phyloP scores from a whole-genome alignment of 2,329 filamentous ascomycete species.

The Penicillium sp. region DNA sequence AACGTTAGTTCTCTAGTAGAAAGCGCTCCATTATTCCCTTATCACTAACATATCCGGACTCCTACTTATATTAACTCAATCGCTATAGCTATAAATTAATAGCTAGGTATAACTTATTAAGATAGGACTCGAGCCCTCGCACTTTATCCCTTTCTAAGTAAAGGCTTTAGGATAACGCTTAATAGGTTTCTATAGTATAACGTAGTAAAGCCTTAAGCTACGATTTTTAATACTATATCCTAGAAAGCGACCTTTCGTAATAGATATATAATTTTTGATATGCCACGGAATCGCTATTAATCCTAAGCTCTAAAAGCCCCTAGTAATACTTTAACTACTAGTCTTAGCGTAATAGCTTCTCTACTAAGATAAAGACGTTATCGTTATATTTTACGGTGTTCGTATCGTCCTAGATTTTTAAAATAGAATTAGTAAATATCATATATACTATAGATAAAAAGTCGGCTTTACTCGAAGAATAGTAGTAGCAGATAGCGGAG shows the following conservation, averaged over 20 bases:
- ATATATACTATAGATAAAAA: no score
- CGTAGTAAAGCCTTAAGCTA: neutral
- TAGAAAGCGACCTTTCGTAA: neutral
- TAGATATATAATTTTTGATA: neutral
- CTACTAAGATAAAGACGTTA: neutral
- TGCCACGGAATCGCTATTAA: neutral
- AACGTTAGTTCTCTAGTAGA: neutral
- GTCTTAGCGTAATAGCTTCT: neutral
- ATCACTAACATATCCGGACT: neutral
- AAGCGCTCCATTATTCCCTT: neutral
- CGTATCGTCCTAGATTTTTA: neutral
- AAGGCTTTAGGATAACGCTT: neutral
- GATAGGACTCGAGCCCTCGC: no score
- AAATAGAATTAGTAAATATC: neutral
- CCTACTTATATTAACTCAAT: neutral
- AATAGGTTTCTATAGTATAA: neutral
- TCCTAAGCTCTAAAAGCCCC: no score
- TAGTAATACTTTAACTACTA: no score
- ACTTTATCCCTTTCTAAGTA: neutral
- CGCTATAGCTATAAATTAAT: no score
- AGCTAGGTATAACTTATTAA: no score
- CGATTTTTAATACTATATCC: slow-evolving; percentile 2
- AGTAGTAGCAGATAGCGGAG: neutral
- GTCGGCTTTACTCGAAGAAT: neutral
- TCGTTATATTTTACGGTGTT: neutral